Conservation (phyloP, 768 basidiomycete species). For the Pulveroboletus sp. region DNA sequence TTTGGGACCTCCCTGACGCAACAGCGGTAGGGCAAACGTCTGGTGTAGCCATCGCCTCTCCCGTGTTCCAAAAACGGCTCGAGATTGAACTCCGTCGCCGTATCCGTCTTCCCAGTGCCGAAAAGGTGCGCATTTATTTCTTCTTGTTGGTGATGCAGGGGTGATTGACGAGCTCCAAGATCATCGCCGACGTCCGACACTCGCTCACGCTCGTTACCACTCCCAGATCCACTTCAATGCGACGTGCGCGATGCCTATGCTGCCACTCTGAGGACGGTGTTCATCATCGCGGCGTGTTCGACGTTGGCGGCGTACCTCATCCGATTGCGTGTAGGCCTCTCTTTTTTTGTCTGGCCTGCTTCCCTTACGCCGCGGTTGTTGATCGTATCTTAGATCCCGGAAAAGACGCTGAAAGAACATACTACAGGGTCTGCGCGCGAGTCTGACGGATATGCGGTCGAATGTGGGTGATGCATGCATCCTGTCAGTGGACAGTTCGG, state of each 20-base stretch:
- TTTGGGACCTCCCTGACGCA: too few species aligned
- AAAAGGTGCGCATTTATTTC: constrained; percentile 5
- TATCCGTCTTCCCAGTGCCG: constrained; percentile 7
- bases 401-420: not conserved
- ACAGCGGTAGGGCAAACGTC: constrained; percentile 11
- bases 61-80: constrained; percentile 14
- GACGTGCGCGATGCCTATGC: constrained; percentile 8
- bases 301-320: constrained; percentile 2
- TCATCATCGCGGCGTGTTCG: constrained; percentile 5
- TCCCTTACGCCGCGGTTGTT: too few species aligned
- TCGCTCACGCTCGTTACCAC: constrained; percentile 9
- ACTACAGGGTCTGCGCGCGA: too few species aligned
- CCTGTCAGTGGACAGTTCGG: too few species aligned
- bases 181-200: constrained; percentile 11
- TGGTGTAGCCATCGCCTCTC: constrained; percentile 13
- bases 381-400: not conserved
- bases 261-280: constrained; percentile 7
- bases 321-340: constrained; percentile 6
- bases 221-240: constrained; percentile 11
- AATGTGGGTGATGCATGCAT: too few species aligned
- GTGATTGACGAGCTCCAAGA: not conserved
- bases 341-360: too few species aligned
- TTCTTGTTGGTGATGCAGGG: too few species aligned
- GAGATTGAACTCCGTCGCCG: constrained; percentile 10
- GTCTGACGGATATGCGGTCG: constrained; percentile 2